Base-by-base conservation (phyloP, 2,329 filamentous ascomycete species). In the Sphaerulina vaccinii region DNA sequence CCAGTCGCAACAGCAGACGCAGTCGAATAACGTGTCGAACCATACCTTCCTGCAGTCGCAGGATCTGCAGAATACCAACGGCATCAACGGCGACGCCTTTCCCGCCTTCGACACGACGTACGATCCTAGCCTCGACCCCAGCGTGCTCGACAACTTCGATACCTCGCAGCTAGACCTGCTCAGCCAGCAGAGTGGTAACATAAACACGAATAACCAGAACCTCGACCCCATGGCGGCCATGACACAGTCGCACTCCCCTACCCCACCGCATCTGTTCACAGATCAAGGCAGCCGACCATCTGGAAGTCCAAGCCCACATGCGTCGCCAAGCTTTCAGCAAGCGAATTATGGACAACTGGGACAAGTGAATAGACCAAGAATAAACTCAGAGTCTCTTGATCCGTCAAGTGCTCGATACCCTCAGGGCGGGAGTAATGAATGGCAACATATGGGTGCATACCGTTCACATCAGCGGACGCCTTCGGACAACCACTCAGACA, bases 401-500 rank as follows among this genome's bases (percentile, higher is more conserved):
- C 83, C 83, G 5, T 73, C 76, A 6, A 82, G 74, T 58, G 80
- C 82, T 2, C 79, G 80, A 43, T 85, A 79, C 60, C 73, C 78
- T 37, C 76, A 78, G 56, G 71, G 71, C 13, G 68, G 73, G 39
- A 72, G 75, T 42, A 72, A 73, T 39, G 83, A 86, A 56, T 86
- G 83, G 83, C 70, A 72, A 51, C 74, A 75, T 27, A 76, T 74
- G 65, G 79, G 79, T 61, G 72, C 75, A 32, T 96, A 95, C 65
- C 86, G 88, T 60, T 78, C 82, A n/a, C 92, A 96, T 68, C 82
- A 90, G 62, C 83, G 91, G 64, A 85, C 83, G 32, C 88, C 89
- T 1, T 96, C 91, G n/a, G 92, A 96, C 60, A 72, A 75, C 62
- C 90, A 86, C 64, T 96, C 90, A 2, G 92, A 96, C 61, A 85